Evolutionary conservation across 805 yeast species (phyloP).

Genomic region (Candida khao-thaluensis): DNA sequence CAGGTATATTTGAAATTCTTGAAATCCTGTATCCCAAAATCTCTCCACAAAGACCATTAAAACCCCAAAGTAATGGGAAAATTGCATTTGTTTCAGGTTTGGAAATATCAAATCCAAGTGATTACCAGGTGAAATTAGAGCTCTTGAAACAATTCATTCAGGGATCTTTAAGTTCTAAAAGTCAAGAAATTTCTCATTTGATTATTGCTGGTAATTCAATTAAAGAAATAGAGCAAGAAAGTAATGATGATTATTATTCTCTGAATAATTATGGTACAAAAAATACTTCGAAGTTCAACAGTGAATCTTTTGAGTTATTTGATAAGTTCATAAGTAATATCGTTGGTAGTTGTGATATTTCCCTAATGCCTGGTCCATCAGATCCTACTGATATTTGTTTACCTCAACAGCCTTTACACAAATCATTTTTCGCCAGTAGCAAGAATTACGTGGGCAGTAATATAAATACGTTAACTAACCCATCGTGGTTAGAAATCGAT

Average conservation of each 20-base stretch:
- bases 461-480: constrained; percentile 52
- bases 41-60: constrained; percentile 51
- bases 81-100: constrained; percentile 81
- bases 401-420: constrained; percentile 91
- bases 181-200: constrained; percentile 45
- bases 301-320: constrained; percentile 50
- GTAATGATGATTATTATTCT: constrained; percentile 31
- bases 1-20: constrained; percentile 81
- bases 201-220: constrained; percentile 76
- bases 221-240: constrained; percentile 25
- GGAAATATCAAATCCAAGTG: constrained; percentile 46
- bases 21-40: constrained; percentile 73
- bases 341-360: constrained; percentile 60
- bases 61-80: constrained; percentile 32
- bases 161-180: constrained; percentile 59
- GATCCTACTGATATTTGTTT: constrained; percentile 85
- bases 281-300: constrained; percentile 51
- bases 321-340: constrained; percentile 60
- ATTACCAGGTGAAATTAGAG: constrained; percentile 48
- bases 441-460: constrained; percentile 38
- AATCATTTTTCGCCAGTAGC: constrained; percentile 58
- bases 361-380: constrained; percentile 76
- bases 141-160: constrained; percentile 65
- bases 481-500: constrained; percentile 59
- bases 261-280: constrained; percentile 51